Base-by-base conservation (phyloP, 2,329 filamentous ascomycete species). In the Ceratocystis colombiana region DNA sequence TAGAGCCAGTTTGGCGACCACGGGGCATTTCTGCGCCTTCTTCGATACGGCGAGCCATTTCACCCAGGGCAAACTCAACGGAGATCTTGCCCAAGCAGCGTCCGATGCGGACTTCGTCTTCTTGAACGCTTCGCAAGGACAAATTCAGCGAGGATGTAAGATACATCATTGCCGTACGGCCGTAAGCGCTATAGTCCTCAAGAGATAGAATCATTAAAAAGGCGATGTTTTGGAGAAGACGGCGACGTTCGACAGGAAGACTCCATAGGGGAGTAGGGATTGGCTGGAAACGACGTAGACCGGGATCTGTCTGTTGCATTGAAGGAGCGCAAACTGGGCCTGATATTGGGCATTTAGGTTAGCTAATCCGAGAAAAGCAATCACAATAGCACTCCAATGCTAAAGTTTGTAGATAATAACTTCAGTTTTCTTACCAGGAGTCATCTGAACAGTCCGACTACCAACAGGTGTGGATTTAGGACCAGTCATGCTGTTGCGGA, bases 41-140 rank as follows among this genome's bases (percentile, higher is more conserved):
- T n/a, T 37, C 25, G 30, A 67, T 67, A 10, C 66, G 66, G 33
- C 66, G 66, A 62, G 66, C 63, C 66, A 67, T 67, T 25, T 67
- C 66, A 57, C 66, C 66, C 30, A 46, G 22, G 57, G 66, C 66
- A 28, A 67, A 67, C 6, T 67, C 66, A 2, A 67, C 57, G n/a
- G 89, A 88, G 45, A 88, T 85, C 70, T 88, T 83, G 0, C 94
- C 82, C 0, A 97, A 78, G 0, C 85, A 88, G 65, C 84, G 82
- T 0, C 90, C 89, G 15, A 96, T 81, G 67, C 89, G 86, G 55
- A 83, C 80, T 73, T 97, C 90, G 66, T 92, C 85, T 57, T 86
- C 80, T 45, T 85, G 82, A 10, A 94, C 79, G 2, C 85, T 76
- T 44, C 80, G 80, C 28, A 86, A 75, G 0, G 87, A 81, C 30